phyloP scores from a whole-genome alignment of 441 rosid species.

The Pelargonium myrrhifolium region DNA sequence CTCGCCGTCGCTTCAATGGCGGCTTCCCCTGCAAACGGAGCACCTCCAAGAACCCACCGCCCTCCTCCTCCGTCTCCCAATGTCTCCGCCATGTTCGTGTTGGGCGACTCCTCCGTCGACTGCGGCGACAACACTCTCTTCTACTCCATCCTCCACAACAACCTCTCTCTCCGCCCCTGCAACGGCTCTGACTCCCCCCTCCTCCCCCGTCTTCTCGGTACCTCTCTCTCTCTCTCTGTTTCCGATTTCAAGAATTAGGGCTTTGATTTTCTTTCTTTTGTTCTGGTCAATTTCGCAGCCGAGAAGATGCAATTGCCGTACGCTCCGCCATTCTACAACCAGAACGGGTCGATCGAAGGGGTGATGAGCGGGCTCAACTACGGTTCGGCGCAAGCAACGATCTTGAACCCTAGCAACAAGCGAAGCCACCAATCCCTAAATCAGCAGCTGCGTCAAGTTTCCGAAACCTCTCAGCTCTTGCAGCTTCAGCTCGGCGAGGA shows the following conservation, averaged over 20 bases:
- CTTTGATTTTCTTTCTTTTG: background rate
- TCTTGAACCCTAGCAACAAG: constrained; percentile 28
- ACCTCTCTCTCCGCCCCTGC: constrained; percentile 49
- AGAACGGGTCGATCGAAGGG: constrained; percentile 38
- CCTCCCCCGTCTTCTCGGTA: constrained; percentile 52
- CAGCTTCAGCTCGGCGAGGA: constrained; percentile 36
- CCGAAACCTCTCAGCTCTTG: constrained; percentile 50
- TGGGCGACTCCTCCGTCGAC: constrained; percentile 67
- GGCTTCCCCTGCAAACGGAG: constrained; percentile 3
- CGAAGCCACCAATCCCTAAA: constrained; percentile 43
- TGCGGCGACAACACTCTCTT: constrained; percentile 47
- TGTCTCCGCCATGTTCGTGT: constrained; percentile 38
- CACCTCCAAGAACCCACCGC: background rate
- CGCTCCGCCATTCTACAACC: constrained; percentile 38
- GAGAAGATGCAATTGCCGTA: constrained; percentile 37
- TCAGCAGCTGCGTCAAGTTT: constrained; percentile 53
- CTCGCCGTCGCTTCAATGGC: background rate
- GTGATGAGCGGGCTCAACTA: constrained; percentile 39
- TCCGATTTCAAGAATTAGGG: background rate
- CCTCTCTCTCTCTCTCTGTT: constrained; percentile 4
- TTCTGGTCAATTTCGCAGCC: constrained; percentile 27
- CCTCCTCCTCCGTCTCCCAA: background rate
- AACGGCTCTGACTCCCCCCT: constrained; percentile 37
- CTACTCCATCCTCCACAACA: constrained; percentile 40
- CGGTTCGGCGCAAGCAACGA: constrained; percentile 51